These are phyloP conservation scores for Hibiscus tridactylites DNA, from an alignment of 345 rosid species.

Conservation along the genomic window DNA sequence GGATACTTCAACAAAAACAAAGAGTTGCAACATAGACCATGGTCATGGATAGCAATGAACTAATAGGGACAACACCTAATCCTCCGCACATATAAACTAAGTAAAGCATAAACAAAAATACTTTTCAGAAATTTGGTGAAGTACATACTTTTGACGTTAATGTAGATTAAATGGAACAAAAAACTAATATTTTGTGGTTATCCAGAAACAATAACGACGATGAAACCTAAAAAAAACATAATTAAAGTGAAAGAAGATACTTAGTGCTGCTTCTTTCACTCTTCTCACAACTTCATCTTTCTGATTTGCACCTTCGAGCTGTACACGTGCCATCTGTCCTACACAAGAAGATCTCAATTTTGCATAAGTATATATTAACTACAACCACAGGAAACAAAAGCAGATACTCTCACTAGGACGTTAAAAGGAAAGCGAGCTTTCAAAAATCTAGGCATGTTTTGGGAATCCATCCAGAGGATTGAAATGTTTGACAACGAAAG, in stretches of 20 bases:
- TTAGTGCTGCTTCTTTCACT: slow-evolving; percentile 62
- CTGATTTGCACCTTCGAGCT: slow-evolving; percentile 43
- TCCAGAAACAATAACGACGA: background rate
- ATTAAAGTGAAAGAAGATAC: slow-evolving; percentile 26
- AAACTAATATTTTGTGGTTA: background rate
- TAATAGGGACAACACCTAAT: background rate
- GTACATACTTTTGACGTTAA: background rate
- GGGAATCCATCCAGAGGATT: background rate
- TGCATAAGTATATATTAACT: background rate
- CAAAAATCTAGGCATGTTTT: background rate
- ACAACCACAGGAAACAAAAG: background rate
- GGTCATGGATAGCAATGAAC: background rate
- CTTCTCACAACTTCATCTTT: slow-evolving; percentile 66
- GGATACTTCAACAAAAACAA: background rate
- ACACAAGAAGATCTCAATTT: slow-evolving; percentile 13
- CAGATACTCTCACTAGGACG: background rate
- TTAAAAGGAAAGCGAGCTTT: background rate
- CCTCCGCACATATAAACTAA: background rate
- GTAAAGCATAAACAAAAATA: background rate
- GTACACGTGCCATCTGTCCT: slow-evolving; percentile 57
- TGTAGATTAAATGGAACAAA: background rate
- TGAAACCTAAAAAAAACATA: background rate
- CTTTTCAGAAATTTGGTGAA: background rate
- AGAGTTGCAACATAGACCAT: background rate
- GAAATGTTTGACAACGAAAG: background rate